Evolutionary conservation across 306 rosid genomes (phyloP).

Genomic region (Quercus gilva): DNA sequence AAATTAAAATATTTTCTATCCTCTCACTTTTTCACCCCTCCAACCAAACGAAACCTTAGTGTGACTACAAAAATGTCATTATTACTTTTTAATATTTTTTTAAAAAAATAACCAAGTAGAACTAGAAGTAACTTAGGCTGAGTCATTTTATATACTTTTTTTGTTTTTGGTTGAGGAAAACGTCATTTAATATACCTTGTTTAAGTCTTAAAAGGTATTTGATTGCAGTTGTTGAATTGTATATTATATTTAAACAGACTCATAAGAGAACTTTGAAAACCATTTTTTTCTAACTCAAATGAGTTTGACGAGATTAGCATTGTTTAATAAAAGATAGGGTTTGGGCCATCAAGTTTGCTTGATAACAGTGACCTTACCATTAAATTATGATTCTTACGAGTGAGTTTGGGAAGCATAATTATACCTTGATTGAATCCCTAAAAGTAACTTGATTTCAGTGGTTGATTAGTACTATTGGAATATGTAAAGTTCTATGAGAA

Average conservation of each 20-base stretch:
- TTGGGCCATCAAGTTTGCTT: not conserved
- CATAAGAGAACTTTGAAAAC: not conserved
- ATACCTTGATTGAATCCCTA: not conserved
- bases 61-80: no score
- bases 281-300: not conserved
- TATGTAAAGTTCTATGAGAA: no score
- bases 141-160: no score
- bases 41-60: no score
- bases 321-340: not conserved
- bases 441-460: not conserved
- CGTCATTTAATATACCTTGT: not conserved
- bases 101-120: no score
- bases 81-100: no score
- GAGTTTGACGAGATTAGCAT: not conserved
- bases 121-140: no score
- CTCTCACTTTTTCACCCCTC: no score
- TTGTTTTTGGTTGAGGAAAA: no score
- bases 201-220: not conserved
- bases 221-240: not conserved
- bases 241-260: no score
- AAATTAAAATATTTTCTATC: no score
- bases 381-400: not conserved
- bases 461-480: not conserved
- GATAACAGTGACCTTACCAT: not conserved
- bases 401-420: not conserved